phyloP scores from a whole-genome alignment of 192 early-diverging fungal species.

The Mortierella alpina region DNA sequence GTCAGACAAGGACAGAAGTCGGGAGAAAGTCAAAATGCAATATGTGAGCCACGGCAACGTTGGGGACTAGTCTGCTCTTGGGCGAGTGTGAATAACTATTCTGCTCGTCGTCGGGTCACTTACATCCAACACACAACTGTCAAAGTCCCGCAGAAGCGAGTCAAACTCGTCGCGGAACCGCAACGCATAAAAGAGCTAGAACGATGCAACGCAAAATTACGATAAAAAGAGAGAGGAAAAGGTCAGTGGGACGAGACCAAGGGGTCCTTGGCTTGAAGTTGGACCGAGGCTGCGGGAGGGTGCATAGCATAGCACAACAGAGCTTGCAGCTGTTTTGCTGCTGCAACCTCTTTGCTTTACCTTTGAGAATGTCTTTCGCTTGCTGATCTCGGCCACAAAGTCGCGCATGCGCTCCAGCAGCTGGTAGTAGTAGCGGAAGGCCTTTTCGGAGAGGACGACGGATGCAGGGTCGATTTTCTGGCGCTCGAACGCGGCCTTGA shows the following conservation, averaged over 20 bases:
- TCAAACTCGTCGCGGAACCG: constrained; percentile 52
- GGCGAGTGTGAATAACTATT: too few species aligned
- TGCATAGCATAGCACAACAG: not conserved
- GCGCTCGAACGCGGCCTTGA: constrained; percentile 45
- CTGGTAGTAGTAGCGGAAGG: constrained; percentile 37
- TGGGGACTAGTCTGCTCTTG: too few species aligned
- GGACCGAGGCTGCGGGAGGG: too few species aligned
- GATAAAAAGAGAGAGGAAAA: not conserved
- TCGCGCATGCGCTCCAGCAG: constrained; percentile 49
- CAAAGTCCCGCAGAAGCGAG: constrained; percentile 49
- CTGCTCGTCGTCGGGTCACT: not conserved
- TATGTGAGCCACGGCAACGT: not conserved
- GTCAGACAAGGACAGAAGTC: not conserved
- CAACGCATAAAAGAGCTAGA: constrained; percentile 45
- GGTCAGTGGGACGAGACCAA: not conserved
- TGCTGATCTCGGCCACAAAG: constrained; percentile 48
- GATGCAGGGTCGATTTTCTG: constrained; percentile 30
- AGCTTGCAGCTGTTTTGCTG: not conserved
- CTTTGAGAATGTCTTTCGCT: constrained; percentile 49
- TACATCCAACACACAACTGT: constrained; percentile 53
- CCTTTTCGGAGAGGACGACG: constrained; percentile 28
- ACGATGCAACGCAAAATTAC: not conserved
- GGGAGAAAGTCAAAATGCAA: not conserved
- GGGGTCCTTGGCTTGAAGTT: not conserved
- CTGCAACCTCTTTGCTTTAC: constrained; percentile 5